A percentile compares a stretch with the other conserved stretches of the same genome.
phyloP scores from a whole-genome alignment of 129 eudicot genomes.

The sunflower (Helianthus annuus) region DNA sequence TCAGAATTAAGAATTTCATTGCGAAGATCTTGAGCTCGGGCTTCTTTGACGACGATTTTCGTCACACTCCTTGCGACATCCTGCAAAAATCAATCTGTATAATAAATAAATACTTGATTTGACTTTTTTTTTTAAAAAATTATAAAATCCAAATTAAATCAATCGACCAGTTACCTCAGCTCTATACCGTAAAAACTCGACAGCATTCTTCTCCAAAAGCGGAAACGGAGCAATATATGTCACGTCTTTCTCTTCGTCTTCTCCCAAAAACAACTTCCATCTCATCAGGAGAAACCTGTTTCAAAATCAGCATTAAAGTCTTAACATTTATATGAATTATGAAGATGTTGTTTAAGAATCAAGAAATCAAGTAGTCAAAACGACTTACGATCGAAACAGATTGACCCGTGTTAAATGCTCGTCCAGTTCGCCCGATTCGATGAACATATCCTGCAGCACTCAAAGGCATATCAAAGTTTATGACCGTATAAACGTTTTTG shows the following conservation, averaged over 20 bases:
- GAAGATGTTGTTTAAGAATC: background rate
- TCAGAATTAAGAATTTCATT: conserved; percentile 96
- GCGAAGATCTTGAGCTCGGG: conserved; percentile 94
- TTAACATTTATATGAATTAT: background rate
- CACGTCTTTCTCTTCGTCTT: conserved; percentile 46
- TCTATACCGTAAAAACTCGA: conserved; percentile 89
- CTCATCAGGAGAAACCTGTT: conserved; percentile 86
- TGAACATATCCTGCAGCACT: conserved; percentile 88
- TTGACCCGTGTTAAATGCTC: conserved; percentile 87
- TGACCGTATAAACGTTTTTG: conserved; percentile 91
- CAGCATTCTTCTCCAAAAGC: conserved; percentile 77
- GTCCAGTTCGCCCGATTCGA: conserved; percentile 98
- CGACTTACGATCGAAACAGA: conserved; percentile 86
- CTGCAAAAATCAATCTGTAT: conserved; percentile 38
- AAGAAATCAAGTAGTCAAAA: conserved; percentile 7
- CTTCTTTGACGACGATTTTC: conserved; percentile 84
- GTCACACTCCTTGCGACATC: conserved; percentile 96
- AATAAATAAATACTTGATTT: conserved; percentile 8
- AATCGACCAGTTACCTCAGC: conserved; percentile 65
- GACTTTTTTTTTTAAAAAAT: background rate
- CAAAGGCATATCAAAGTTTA: conserved; percentile 93
- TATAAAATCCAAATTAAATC: background rate
- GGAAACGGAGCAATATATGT: conserved; percentile 73
- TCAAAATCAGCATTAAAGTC: background rate
- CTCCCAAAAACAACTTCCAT: conserved; percentile 66